Conservation (phyloP, 495 filamentous ascomycete species). For the Xylona heveae region DNA sequence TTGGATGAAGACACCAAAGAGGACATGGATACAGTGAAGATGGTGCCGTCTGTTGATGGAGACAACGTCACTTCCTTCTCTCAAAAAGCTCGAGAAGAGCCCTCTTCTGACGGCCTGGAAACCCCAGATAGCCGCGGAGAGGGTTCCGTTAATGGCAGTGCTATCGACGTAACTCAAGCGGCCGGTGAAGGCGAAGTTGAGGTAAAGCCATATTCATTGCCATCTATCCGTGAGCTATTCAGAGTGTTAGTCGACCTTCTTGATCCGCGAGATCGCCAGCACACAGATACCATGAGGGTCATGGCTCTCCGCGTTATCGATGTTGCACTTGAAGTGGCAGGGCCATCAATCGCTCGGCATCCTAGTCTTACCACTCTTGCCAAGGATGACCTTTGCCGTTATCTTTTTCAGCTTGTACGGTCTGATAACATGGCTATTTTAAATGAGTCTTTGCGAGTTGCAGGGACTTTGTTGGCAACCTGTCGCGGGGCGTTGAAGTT, state of each 20-base stretch:
- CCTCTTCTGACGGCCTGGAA: not conserved
- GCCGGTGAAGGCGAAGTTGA: conserved; percentile 12
- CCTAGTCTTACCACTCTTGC: conserved; percentile 73
- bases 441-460: conserved; percentile 76
- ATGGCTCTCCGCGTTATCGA: conserved; percentile 97
- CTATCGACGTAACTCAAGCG: conserved; percentile 1
- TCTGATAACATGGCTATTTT: conserved; percentile 90
- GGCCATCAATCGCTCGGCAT: conserved; percentile 86
- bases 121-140: not conserved
- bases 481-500: conserved; percentile 85
- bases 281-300: conserved; percentile 85
- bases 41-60: conserved; percentile 75
- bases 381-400: conserved; percentile 81
- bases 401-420: conserved; percentile 90
- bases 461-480: conserved; percentile 74
- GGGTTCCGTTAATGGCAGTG: not conserved
- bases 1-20: conserved; percentile 38
- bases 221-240: conserved; percentile 86
- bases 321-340: conserved; percentile 89
- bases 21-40: conserved; percentile 56
- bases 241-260: conserved; percentile 86
- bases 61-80: conserved; percentile 30
- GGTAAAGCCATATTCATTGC: conserved; percentile 75
- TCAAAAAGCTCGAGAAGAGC: conserved; percentile 3
- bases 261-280: conserved; percentile 77